Conservation (phyloP, 2,329 filamentous ascomycete genomes). For the Ascochyta lentis region DNA sequence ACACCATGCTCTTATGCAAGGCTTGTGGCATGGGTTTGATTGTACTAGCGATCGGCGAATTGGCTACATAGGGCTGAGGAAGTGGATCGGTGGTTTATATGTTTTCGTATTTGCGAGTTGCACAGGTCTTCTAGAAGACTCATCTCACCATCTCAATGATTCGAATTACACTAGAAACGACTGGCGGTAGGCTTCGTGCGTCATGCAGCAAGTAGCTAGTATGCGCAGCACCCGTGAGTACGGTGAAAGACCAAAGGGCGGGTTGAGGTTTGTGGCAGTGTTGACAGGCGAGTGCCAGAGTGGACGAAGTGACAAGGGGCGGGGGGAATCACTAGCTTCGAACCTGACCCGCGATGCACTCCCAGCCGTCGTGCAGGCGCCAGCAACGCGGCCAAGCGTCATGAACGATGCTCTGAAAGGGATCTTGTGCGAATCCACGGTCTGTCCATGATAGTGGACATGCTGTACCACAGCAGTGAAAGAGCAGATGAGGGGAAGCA, state of each 20-base stretch:
- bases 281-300: constrained; percentile 1
- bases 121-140: constrained; percentile 18
- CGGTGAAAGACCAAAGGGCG: constrained; percentile 17
- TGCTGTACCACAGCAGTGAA: constrained; percentile 1
- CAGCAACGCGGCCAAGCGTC: constrained; percentile 7
- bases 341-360: too few species aligned
- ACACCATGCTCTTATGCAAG: constrained; percentile 13
- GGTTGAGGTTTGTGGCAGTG: constrained; percentile 28
- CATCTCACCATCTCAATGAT: constrained; percentile 9
- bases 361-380: constrained; percentile 8
- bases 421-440: constrained; percentile 12
- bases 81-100: constrained; percentile 26
- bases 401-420: constrained; percentile 11
- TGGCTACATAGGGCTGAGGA: constrained; percentile 30
- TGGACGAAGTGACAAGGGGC: constrained; percentile 2
- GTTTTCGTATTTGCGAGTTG: constrained; percentile 11
- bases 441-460: background rate
- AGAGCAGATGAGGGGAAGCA: background rate
- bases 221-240: constrained; percentile 24
- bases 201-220: constrained; percentile 25
- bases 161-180: constrained; percentile 10
- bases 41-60: constrained; percentile 20
- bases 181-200: constrained; percentile 18
- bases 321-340: constrained; percentile 1
- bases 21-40: constrained; percentile 7